Percentiles rank a stretch among this genome's conserved stretches.
Evolutionary conservation across 371 early-diverging fungal species (phyloP).

Genomic region (Syncephalastrum monosporum): DNA sequence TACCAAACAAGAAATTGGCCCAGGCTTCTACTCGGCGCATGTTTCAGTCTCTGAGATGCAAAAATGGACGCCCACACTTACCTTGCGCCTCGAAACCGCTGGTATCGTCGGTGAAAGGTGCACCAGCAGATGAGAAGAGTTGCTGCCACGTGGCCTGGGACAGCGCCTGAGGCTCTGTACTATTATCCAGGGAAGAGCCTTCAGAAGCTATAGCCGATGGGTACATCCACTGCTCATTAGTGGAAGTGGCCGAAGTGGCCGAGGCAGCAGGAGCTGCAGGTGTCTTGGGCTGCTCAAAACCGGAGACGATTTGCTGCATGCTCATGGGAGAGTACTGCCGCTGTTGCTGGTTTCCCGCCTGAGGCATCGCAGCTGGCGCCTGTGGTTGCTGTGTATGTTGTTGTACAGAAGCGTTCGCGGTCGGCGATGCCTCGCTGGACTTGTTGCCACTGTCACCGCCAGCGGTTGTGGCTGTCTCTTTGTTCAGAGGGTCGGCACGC

Average conservation of each 20-base stretch:
- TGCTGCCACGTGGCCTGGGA: constrained; percentile 40
- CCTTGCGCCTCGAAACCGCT: constrained; percentile 19
- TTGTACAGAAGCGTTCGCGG: not conserved
- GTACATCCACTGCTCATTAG: constrained; percentile 3
- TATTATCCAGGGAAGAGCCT: not conserved
- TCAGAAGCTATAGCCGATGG: not conserved
- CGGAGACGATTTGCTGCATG: constrained; percentile 23
- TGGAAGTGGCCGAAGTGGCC: not conserved
- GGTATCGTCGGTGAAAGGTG: constrained; percentile 29
- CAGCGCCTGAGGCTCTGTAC: constrained; percentile 7
- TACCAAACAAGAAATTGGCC: not conserved
- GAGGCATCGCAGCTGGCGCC: not conserved
- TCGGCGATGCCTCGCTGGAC: not conserved
- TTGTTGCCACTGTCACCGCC: constrained; percentile 3
- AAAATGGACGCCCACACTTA: not conserved
- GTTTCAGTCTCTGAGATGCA: not conserved
- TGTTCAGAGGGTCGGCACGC: constrained; percentile 8
- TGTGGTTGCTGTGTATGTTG: constrained; percentile 3
- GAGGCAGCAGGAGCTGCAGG: not conserved
- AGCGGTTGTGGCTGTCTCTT: not conserved
- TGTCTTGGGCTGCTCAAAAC: not conserved
- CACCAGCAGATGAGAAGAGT: constrained; percentile 35
- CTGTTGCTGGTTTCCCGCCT: constrained; percentile 2
- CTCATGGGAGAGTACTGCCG: constrained; percentile 21
- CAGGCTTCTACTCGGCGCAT: not conserved